phyloP scores from a whole-genome alignment of 805 yeast species.

The Blastobotrys attinorum region DNA sequence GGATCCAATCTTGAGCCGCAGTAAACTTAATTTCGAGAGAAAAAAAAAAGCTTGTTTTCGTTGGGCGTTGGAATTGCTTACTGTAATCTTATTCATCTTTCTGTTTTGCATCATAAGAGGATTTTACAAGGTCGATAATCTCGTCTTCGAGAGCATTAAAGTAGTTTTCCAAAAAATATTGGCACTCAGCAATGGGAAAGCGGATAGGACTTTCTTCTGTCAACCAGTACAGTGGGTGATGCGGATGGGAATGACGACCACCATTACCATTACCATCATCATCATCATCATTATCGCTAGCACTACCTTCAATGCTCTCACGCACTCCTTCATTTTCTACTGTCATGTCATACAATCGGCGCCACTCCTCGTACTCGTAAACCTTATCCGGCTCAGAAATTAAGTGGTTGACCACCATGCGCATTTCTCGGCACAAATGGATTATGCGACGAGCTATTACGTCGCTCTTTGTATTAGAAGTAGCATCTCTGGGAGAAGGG shows the following conservation, averaged over 20 bases:
- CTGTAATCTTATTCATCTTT: too few relatives aligned
- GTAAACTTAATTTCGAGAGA: too few relatives aligned
- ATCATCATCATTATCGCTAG: not conserved
- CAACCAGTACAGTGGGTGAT: slow-evolving; percentile 48
- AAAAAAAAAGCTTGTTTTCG: too few relatives aligned
- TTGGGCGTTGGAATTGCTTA: too few relatives aligned
- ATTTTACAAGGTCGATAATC: not conserved
- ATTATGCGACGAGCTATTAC: too few relatives aligned
- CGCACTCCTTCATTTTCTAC: slow-evolving; percentile 5
- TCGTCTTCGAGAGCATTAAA: slow-evolving; percentile 16
- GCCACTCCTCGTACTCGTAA: slow-evolving; percentile 51
- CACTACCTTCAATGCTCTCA: not conserved
- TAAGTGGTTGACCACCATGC: slow-evolving; percentile 1
- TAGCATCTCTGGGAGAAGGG: not conserved
- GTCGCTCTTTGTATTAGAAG: not conserved
- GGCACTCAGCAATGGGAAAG: slow-evolving; percentile 61
- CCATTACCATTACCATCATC: too few relatives aligned
- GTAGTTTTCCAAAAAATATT: slow-evolving; percentile 36
- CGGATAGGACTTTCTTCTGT: slow-evolving; percentile 59
- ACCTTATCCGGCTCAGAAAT: slow-evolving; percentile 30
- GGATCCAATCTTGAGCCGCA: too few relatives aligned
- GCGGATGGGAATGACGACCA: not conserved
- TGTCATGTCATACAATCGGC: slow-evolving; percentile 24
- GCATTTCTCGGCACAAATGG: not conserved
- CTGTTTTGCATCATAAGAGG: too few relatives aligned